Percentiles rank a stretch among this genome's conserved stretches.
Conservation (phyloP, 495 filamentous ascomycete genomes). For the Cercophora newfieldiana region DNA sequence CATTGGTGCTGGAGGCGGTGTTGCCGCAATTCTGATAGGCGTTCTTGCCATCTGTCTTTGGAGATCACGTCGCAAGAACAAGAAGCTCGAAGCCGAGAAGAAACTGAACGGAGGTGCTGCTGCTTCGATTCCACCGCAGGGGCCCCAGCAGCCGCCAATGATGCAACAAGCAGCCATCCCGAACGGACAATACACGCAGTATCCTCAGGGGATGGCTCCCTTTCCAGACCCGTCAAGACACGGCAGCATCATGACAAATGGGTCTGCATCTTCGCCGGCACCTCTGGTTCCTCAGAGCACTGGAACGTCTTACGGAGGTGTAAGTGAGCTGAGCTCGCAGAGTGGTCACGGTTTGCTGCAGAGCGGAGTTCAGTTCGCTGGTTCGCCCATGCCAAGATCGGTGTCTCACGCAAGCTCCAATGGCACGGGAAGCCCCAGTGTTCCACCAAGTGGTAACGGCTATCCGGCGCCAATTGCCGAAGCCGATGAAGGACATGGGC, state of each 20-base stretch:
- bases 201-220: background rate
- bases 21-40: constrained; percentile 24
- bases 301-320: constrained; percentile 18
- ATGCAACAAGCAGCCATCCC: constrained; percentile 9
- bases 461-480: constrained; percentile 20
- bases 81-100: constrained; percentile 10
- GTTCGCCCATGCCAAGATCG: constrained; percentile 1
- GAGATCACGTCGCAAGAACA: constrained; percentile 26
- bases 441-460: background rate
- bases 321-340: constrained; percentile 23
- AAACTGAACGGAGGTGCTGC: background rate
- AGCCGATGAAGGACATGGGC: constrained; percentile 18
- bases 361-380: background rate
- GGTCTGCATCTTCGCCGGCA: background rate
- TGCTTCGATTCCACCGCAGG: background rate
- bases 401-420: background rate
- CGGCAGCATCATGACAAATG: background rate
- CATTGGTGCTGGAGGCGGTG: constrained; percentile 29
- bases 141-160: background rate
- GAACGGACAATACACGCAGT: constrained; percentile 2
- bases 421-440: background rate
- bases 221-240: background rate
- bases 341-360: constrained; percentile 6
- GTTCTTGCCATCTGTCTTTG: constrained; percentile 23
- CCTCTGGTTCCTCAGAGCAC: constrained; percentile 20